Evolutionary conservation across 2,329 filamentous ascomycete species (phyloP), one percentile per base, ranked within the genome.

Genomic region (Bimuria novae-zelandiae): DNA sequence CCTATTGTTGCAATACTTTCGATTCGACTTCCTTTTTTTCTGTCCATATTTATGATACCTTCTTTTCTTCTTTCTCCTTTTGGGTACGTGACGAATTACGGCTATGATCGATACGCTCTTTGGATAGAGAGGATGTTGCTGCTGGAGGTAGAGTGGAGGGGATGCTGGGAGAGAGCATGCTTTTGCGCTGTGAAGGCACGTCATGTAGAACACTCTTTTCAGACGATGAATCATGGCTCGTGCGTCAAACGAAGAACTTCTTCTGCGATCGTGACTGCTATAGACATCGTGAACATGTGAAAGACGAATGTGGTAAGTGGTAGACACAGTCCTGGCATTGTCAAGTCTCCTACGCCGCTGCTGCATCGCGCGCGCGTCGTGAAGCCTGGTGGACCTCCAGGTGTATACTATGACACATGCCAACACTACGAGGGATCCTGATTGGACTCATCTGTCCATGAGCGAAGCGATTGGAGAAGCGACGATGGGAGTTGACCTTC

Each of bases 221-320:
- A 64, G 60, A 59, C 60, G 42, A 37, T 46, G 37, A 56, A 57
- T 56, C 63, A 65, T 67, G 62, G 56, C 63, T 61, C 63, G 63
- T 67, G 61, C 62, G 21, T 46, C 30, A 46, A 46, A 32, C 35
- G 45, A 29, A 19, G 12, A n/a, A 30, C 21, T 30, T 32, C 25
- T 33, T 23, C 10, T 35, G n/a, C 30, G 39, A 7, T 16, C 23
- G 19, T 14, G 7, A 7, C 17, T n/a, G 36, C 14, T 22, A 14
- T 22, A 21, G 22, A 21, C 14, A 14, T 19, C 10, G 11, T 36
- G 33, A 36, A 16, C 4, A 16, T 17, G 33, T 16, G 33, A 17
- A 36, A n/a, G n/a, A n/a, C n/a, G n/a, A n/a, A n/a, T n/a, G n/a
- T n/a, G n/a, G n/a, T n/a, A n/a, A n/a, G n/a, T n/a, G n/a, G n/a